Percentiles rank a stretch among this genome's conserved stretches.
Evolutionary conservation across 805 yeast genomes (phyloP).

Genomic region (Candida ortonii): DNA sequence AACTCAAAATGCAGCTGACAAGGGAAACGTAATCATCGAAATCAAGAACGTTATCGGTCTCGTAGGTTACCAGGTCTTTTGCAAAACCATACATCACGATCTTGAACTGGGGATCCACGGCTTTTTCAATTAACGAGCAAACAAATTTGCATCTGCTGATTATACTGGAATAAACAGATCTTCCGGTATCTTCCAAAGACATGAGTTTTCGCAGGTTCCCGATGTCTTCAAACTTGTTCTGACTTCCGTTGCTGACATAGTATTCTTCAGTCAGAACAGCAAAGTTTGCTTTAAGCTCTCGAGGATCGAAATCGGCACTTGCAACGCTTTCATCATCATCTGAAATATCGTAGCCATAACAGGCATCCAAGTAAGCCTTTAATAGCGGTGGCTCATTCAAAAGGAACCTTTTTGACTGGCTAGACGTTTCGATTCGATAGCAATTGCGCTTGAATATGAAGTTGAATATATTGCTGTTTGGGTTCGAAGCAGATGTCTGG

Average conservation of each 20-base stretch:
- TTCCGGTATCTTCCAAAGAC: slow-evolving; percentile 16
- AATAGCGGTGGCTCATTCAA: slow-evolving; percentile 13
- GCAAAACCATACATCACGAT: slow-evolving; percentile 14
- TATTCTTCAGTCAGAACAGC: slow-evolving; percentile 11
- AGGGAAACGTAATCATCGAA: slow-evolving; percentile 10
- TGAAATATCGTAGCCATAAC: slow-evolving; percentile 11
- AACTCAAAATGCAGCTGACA: slow-evolving; percentile 12
- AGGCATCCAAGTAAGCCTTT: slow-evolving; percentile 10
- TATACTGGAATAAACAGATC: slow-evolving; percentile 7
- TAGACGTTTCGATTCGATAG: slow-evolving; percentile 11
- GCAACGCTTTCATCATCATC: slow-evolving; percentile 9
- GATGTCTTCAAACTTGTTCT: slow-evolving; percentile 10
- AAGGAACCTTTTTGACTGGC: slow-evolving; percentile 10
- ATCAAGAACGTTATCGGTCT: slow-evolving; percentile 16
- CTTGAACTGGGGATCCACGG: slow-evolving; percentile 12
- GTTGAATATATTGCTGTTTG: slow-evolving; percentile 3
- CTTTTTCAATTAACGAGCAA: slow-evolving; percentile 13
- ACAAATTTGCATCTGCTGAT: slow-evolving; percentile 9
- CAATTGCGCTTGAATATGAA: slow-evolving; percentile 12
- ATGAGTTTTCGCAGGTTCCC: slow-evolving; percentile 11
- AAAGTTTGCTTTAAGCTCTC: slow-evolving; percentile 9
- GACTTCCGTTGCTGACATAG: slow-evolving; percentile 2
- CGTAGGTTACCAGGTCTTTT: slow-evolving; percentile 20
- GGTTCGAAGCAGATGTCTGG: slow-evolving; percentile 1
- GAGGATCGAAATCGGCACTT: slow-evolving; percentile 7